These are phyloP conservation scores for Arxiozyma slooffiae DNA, from an alignment of 1,139 yeast species.

Conservation along the genomic window DNA sequence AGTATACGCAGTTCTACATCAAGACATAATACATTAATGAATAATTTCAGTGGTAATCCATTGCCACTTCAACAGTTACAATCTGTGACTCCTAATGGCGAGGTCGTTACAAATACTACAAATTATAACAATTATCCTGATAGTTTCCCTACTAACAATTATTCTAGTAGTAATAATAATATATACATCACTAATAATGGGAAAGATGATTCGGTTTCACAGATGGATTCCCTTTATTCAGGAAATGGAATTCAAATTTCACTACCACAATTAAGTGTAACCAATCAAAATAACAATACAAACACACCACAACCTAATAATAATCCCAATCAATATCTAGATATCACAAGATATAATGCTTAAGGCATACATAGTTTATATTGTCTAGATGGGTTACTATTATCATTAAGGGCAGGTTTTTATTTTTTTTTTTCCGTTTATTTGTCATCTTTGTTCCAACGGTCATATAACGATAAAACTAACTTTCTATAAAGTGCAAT, in stretches of 20 bases:
- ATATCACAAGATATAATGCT: not conserved
- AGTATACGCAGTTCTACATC: conserved; percentile 28
- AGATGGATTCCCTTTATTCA: conserved; percentile 24
- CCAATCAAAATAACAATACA: conserved; percentile 15
- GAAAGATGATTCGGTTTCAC: conserved; percentile 21
- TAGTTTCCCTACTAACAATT: conserved; percentile 19
- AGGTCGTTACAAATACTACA: not conserved
- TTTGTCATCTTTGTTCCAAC: no score
- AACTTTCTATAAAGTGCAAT: not conserved
- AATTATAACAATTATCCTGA: conserved; percentile 28
- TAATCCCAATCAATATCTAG: conserved; percentile 8
- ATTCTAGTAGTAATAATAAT: not conserved
- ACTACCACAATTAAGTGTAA: conserved; percentile 24
- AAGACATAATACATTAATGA: conserved; percentile 15
- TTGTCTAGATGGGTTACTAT: not conserved
- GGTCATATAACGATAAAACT: no score
- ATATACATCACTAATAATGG: conserved; percentile 10
- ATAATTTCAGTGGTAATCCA: not conserved
- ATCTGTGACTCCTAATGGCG: not conserved
- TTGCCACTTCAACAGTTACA: conserved; percentile 5
- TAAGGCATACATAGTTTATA: not conserved
- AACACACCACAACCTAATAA: conserved; percentile 4
- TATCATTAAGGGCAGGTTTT: not conserved
- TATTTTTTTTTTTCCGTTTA: no score
- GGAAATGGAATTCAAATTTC: conserved; percentile 27